phyloP scores from a whole-genome alignment of 2,329 filamentous ascomycete species.

The Alternaria novae-zelandiae region DNA sequence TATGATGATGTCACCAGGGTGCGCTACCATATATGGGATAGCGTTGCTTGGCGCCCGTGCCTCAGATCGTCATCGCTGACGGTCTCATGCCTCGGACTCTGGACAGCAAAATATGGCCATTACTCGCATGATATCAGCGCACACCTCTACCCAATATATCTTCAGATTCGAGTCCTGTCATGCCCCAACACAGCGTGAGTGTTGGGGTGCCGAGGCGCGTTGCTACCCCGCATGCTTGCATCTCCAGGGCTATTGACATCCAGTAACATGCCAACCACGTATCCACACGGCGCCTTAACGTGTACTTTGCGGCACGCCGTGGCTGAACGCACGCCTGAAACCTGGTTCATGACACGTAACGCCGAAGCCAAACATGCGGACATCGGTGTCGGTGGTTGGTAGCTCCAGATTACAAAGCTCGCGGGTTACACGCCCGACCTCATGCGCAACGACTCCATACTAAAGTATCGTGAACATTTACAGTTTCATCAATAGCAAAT shows the following conservation, averaged over 20 bases:
- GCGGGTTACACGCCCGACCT: not conserved
- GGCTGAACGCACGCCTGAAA: not conserved
- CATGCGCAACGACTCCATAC: not conserved
- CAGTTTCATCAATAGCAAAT: no score
- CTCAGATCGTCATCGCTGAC: not conserved
- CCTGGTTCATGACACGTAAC: not conserved
- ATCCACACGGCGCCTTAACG: not conserved
- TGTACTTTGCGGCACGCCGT: not conserved
- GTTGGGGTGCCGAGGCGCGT: not conserved
- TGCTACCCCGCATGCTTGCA: not conserved
- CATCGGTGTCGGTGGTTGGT: not conserved
- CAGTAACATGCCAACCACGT: not conserved
- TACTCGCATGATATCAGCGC: not conserved
- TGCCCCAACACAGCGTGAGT: not conserved
- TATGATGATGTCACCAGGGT: not conserved
- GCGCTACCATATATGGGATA: not conserved
- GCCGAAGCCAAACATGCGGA: not conserved
- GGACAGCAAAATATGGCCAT: accelerated
- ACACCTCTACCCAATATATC: accelerated
- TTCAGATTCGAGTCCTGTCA: accelerated
- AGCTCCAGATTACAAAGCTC: not conserved
- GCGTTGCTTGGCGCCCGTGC: not conserved
- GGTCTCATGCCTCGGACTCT: accelerated
- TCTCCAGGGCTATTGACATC: not conserved
- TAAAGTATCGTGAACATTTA: not conserved